Base-by-base conservation (phyloP, 2,329 filamentous ascomycete species). In the Ophiostoma tasmaniense region DNA sequence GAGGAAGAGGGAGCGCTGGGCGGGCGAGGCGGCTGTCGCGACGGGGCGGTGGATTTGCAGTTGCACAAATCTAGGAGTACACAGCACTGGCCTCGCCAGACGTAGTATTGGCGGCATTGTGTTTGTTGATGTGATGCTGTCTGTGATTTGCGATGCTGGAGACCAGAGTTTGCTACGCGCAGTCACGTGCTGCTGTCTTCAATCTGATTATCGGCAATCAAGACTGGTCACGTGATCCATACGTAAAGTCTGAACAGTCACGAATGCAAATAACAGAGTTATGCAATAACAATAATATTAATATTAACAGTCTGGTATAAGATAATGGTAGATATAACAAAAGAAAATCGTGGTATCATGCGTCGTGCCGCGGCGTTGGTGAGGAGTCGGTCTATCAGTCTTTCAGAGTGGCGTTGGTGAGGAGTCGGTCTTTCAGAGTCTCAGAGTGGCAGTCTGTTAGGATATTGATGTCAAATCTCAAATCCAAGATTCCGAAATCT, bases 1-100 rank as follows among this genome's bases (percentile, higher is more conserved):
- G 71, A 87, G 73, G 70, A 82, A 82, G 39, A 87, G 55, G 17
- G 77, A 75, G 14, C 77, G 72, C 64, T 71, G 71, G 1, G 33
- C 33, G 33, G 33, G 33, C n/a, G n/a, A n/a, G n/a, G n/a, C n/a
- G 33, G 33, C 33, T 4, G 33, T 33, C 33, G 33, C 5, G 67
- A 65, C 11, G 25, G 66, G n/a, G 30, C 11, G n/a, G 11, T 8
- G 17, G 4, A 22, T 10, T 28, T n/a, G 35, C 10, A 45, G 33
- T 33, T 33, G 30, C 6, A 33, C 3, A 33, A 33, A 6, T 6
- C 30, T 3, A 33, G 33, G 33, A 6, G 8, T 2, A 6, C 5
- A 5, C 33, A 13, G 22, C 17, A 55, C 6, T 28, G 22, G 50
- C 25, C 11, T 55, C 25, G 50, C 25, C 17, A 3, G 50, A 8